Percentiles rank a stretch among this genome's conserved stretches.
Conservation (phyloP, 2,329 filamentous ascomycete species). For the Alternaria ventricosa region DNA sequence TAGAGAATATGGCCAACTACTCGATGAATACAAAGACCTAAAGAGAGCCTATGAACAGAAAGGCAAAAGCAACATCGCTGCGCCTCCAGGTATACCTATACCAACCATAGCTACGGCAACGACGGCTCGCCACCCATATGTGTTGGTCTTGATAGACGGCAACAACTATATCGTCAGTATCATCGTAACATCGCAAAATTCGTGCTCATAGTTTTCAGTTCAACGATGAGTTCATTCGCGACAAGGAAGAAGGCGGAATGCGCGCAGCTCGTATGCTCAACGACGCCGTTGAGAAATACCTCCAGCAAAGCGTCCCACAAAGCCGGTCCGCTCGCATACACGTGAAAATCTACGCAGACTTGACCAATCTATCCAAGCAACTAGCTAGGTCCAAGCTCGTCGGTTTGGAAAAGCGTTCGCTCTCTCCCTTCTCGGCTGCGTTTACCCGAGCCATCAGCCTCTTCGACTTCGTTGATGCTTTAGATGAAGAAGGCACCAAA, state of each 20-base stretch:
- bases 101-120: conserved; percentile 32
- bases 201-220: conserved; percentile 44
- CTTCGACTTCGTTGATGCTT: conserved; percentile 68
- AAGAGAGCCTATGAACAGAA: conserved; percentile 65
- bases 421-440: conserved; percentile 62
- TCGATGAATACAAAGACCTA: conserved; percentile 62
- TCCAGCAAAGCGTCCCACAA: conserved; percentile 29
- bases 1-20: conserved; percentile 52
- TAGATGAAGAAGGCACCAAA: conserved; percentile 65
- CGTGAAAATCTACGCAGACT: conserved; percentile 64
- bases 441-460: conserved; percentile 65
- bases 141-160: conserved; percentile 67
- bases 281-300: conserved; percentile 55
- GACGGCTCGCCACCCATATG: conserved; percentile 60
- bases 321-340: conserved; percentile 61
- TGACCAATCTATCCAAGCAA: conserved; percentile 60
- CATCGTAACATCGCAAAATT: background rate
- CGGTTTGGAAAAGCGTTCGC: conserved; percentile 62
- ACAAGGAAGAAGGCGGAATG: conserved; percentile 61
- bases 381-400: conserved; percentile 58
- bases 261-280: conserved; percentile 62
- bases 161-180: conserved; percentile 60
- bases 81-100: conserved; percentile 35
- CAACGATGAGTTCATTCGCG: conserved; percentile 57
- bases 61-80: conserved; percentile 54